Evolutionary conservation across 139 green algal genomes (phyloP).

Genomic region (Ostreobium quekettii): DNA sequence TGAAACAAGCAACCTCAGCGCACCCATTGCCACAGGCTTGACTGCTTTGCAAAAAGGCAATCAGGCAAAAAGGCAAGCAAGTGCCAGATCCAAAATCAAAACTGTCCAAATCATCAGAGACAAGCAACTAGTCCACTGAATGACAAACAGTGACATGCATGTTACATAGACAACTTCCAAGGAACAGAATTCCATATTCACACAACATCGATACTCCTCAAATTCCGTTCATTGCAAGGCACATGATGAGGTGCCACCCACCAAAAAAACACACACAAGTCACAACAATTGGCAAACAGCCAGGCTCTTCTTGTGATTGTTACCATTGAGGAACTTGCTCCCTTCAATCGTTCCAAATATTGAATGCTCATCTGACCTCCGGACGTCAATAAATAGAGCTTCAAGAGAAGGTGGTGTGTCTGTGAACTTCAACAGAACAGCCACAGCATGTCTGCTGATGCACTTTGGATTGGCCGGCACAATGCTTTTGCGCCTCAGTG

Average conservation of each 20-base stretch:
- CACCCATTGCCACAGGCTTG: not conserved
- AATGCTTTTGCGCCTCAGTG: not conserved
- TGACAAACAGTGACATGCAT: too few relatives aligned
- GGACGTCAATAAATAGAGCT: slow-evolving; percentile 4
- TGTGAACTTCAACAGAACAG: not conserved
- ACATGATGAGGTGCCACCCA: not conserved
- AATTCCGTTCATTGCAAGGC: not conserved
- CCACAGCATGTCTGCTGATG: slow-evolving; percentile 13
- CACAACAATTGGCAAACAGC: not conserved
- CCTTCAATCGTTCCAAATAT: slow-evolving; percentile 18
- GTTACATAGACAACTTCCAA: not conserved
- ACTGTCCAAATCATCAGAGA: too few relatives aligned
- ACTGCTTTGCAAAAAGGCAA: too few relatives aligned
- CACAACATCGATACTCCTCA: not conserved
- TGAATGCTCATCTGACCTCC: slow-evolving; percentile 3
- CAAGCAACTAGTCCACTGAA: too few relatives aligned
- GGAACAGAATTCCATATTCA: not conserved
- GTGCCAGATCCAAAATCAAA: too few relatives aligned
- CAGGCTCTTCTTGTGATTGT: not conserved
- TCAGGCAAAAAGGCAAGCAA: too few relatives aligned
- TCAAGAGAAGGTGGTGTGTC: not conserved
- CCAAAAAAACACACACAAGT: not conserved
- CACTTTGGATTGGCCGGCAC: not conserved
- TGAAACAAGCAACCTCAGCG: too few relatives aligned
- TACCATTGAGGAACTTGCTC: slow-evolving; percentile 9